Evolutionary conservation across 169 alveolate species (phyloP), one percentile per base, ranked within the genome.

Genomic region (Plasmodium vinckei): DNA sequence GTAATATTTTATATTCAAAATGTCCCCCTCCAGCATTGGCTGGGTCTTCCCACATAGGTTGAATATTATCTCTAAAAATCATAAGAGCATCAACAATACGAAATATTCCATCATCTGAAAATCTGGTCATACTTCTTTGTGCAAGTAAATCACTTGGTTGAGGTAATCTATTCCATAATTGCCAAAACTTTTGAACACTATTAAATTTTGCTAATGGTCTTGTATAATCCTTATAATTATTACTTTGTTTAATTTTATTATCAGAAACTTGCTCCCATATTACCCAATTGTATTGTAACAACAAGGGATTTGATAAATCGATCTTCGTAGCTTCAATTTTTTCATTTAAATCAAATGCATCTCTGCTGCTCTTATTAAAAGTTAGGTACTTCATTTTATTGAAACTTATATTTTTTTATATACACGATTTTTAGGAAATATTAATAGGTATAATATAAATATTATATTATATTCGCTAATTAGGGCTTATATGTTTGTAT

Each of bases 41-140:
- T 33, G 95, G 95, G 46, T 94, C 97, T 63, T 94, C 97, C 97
- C 97, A 94, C 97, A 94, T 94, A 17, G 97, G 97, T 59, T 94
- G 95, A 15, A 94, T 92, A 64, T 94, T 95, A 44, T 94, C 96
- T 68, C 96, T 93, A 73, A 93, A 93, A 59, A 93, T 73, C 96
- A 93, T 93, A 10, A 91, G 90, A 64, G 96, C 96, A 87, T 93
- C 96, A 51, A 93, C 94, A 23, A 93, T 56, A 65, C 93, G 95
- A 61, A 89, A 87, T 21, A 88, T 60, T 9, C 96, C 96, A 59
- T 93, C 96, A 33, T 79, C 96, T 72, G 86, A 92, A 88, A 60
- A 92, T 39, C 79, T 92, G 21, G 60, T 88, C 90, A 79, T 93
- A 88, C 89, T 88, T 54, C 64, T 91, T 21, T 84, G 92, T 2